A percentile compares a stretch with the other conserved stretches of the same genome.
These are phyloP conservation scores for Scheffersomyces stambukii DNA, from an alignment of 1,139 yeast species.

Conservation along the genomic window DNA sequence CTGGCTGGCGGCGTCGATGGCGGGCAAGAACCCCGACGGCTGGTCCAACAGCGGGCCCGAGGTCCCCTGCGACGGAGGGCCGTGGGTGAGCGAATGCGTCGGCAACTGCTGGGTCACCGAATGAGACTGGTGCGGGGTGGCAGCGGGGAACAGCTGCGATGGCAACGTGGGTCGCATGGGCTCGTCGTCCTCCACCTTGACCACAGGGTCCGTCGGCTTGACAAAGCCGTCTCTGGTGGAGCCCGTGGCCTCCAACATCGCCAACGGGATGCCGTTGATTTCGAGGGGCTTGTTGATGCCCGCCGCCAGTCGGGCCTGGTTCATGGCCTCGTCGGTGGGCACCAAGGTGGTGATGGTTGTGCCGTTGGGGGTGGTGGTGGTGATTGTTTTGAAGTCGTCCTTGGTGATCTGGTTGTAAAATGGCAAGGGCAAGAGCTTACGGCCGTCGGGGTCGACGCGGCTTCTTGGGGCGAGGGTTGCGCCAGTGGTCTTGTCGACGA, in stretches of 20 bases:
- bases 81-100: constrained; percentile 3
- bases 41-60: constrained; percentile 1
- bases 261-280: constrained; percentile 76
- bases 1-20: constrained; percentile 8
- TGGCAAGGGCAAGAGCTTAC: constrained; percentile 70
- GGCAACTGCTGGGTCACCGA: constrained; percentile 1
- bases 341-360: constrained; percentile 86
- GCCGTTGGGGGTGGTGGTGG: constrained; percentile 88
- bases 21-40: constrained; percentile 6
- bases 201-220: background rate
- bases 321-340: constrained; percentile 77
- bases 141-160: background rate
- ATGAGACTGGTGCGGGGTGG: background rate
- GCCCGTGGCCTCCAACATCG: constrained; percentile 80
- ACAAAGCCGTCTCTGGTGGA: constrained; percentile 8
- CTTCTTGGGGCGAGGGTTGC: constrained; percentile 1
- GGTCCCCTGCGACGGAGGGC: background rate
- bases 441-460: too few relatives aligned
- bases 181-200: background rate
- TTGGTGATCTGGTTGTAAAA: constrained; percentile 89
- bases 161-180: constrained; percentile 1
- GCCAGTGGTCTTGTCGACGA: constrained; percentile 34
- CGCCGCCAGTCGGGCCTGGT: constrained; percentile 53
- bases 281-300: constrained; percentile 55
- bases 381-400: constrained; percentile 82